Evolutionary conservation across 2,329 filamentous ascomycete species (phyloP).

Genomic region (Coniochaeta sp.): DNA sequence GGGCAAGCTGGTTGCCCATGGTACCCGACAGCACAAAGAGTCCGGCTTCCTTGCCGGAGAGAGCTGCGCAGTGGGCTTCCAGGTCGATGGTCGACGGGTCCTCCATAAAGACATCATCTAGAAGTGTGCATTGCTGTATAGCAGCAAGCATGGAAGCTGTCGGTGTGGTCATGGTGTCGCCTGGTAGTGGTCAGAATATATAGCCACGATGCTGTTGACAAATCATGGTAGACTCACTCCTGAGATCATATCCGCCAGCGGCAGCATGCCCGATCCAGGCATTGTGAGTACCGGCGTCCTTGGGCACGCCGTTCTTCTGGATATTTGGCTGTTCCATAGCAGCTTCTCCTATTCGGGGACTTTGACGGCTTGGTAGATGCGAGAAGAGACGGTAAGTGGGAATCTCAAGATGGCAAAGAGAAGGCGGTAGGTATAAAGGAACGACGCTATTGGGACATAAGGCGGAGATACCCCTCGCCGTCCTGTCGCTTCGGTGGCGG

Average conservation of each 20-base stretch:
- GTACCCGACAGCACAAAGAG: slow-evolving; percentile 84
- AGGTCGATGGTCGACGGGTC: slow-evolving; percentile 72
- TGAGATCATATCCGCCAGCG: slow-evolving; percentile 21
- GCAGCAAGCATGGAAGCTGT: slow-evolving; percentile 76
- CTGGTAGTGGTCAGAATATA: slow-evolving; percentile 18
- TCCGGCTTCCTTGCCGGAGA: slow-evolving; percentile 68
- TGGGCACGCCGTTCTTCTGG: not conserved
- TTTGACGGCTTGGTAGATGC: not conserved
- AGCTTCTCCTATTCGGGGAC: not conserved
- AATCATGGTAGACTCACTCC: slow-evolving; percentile 16
- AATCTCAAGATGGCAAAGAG: not conserved
- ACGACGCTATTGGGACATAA: not conserved
- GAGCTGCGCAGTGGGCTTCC: slow-evolving; percentile 63
- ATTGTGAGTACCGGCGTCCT: slow-evolving; percentile 6
- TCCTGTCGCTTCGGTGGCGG: not conserved
- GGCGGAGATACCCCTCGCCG: not conserved
- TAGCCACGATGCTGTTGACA: not conserved
- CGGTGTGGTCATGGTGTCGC: slow-evolving; percentile 60
- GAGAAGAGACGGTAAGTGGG: not conserved
- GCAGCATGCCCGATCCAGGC: slow-evolving; percentile 23
- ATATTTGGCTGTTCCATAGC: not conserved
- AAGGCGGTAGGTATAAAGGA: not conserved
- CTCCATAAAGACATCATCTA: slow-evolving; percentile 79
- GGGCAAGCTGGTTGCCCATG: slow-evolving; percentile 86
- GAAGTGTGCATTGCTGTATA: slow-evolving; percentile 64